Evolutionary conservation across 2,329 filamentous ascomycete species (phyloP), one percentile per base, ranked within the genome.

Genomic region (Trichoderma sp.): DNA sequence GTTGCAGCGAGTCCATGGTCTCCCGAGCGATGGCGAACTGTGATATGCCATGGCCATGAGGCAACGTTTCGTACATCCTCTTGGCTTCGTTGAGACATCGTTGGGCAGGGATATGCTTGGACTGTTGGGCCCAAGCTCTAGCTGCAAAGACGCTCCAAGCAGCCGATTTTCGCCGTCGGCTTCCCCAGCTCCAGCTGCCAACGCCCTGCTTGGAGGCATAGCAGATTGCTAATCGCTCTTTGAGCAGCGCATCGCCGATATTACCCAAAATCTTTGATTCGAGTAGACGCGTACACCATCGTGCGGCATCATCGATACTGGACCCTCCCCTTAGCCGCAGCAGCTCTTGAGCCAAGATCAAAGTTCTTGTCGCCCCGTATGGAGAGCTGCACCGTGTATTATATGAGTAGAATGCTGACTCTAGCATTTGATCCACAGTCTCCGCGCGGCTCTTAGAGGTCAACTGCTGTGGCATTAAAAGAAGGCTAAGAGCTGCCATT

Each of bases 361-460:
- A 87, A 77, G 92, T 94, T 12, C 97, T 93, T 18, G 97, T 85
- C 0, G 95, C 94, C 71, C 94, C 93, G 80, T 95, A 96, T 0
- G 94, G 91, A 31, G 93, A 91, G 64, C 90, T 92, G 80, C 94
- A 98, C 65, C 96, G 91, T 18, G 95, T 96, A 68, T 95, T 91
- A 83, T 98, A 99, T 0, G 95, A 98, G 84, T 99, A 98, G 75
- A 93, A 93, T 0, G 96, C 94, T 3, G 94, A 93, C 81, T 98
- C 96, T 14, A 99, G 89, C 89, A 97, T 94, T 79, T 94, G 91
- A 79, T 97, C 94, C 53, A 98, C 89, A 6, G 91, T 93, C 80
- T 98, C 97, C 1, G 93, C 87, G 76, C 96, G 92, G 33, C 90
- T 91, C 82, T 95, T 98, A 16, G 93, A 91, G 2, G 91, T 92